Percentiles rank a stretch among this genome's conserved stretches.
These are phyloP conservation scores for Pythium insidiosum DNA, from an alignment of 352 stramenopile species.

Conservation along the genomic window DNA sequence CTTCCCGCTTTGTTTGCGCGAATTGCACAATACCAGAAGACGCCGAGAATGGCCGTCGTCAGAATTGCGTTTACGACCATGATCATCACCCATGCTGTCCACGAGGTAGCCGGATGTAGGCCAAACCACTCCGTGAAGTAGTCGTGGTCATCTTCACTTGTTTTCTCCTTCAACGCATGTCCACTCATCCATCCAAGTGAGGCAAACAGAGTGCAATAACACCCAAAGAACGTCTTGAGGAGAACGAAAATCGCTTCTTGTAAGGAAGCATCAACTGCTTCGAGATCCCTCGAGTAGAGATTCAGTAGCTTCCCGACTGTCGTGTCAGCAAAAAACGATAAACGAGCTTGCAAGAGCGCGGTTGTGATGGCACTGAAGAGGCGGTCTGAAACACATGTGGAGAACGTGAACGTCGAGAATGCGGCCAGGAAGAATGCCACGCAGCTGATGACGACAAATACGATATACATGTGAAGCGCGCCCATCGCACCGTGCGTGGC, in stretches of 20 bases:
- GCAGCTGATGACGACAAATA: conserved; percentile 4
- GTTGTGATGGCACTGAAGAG: conserved; percentile 17
- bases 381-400: conserved; percentile 5
- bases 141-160: no score
- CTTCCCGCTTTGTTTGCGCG: conserved; percentile 20
- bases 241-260: conserved; percentile 14
- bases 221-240: conserved; percentile 24
- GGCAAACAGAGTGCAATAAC: conserved; percentile 25
- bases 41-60: conserved; percentile 12
- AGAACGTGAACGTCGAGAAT: conserved; percentile 15
- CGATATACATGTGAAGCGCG: conserved; percentile 14
- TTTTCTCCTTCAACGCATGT: conserved; percentile 19
- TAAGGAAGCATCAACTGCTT: conserved; percentile 22
- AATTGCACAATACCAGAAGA: conserved; percentile 22
- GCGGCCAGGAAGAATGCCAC: conserved; percentile 10
- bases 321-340: conserved; percentile 18
- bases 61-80: conserved; percentile 17
- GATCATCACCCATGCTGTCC: conserved; percentile 16
- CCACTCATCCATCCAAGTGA: conserved; percentile 28
- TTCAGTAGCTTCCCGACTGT: conserved; percentile 19
- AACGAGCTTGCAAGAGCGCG: conserved; percentile 10
- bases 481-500: conserved; percentile 5
- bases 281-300: conserved; percentile 17
- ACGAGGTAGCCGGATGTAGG: conserved; percentile 7
- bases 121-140: conserved; percentile 11